Base-by-base conservation (phyloP, 2,329 filamentous ascomycete genomes). In the Dothistroma septosporum region DNA sequence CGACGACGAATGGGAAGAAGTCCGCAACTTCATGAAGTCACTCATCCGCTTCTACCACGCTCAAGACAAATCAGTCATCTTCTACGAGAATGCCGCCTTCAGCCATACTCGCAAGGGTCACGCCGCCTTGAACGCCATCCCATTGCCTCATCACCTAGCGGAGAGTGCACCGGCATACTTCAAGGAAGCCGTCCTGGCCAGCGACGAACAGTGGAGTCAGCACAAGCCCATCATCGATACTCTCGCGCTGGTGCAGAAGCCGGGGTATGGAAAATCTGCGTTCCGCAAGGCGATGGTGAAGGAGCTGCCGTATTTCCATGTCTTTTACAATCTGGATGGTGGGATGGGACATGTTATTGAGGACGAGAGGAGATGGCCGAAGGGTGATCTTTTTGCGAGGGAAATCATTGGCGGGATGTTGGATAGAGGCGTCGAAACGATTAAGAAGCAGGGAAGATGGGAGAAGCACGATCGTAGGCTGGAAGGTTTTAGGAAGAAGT, bases 291-390 rank as follows among this genome's bases (percentile, higher is more conserved):
- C 84, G 21, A 80, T 99, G 62, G 91, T 90, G 12, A 96, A 95
- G 77, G 93, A 99, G 79, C 93, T 95, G 90, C 93, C 95, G 0
- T 99, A 99, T 75, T 99, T 99, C 71, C 94, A 99, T 74, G 93
- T 88, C 21, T 99, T 93, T 92, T 97, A 97, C 73, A 85, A 86
- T 56, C 79, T 99, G 0, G 92, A 99, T 72, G 94, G 94, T 2
- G 94, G 94, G 0, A 77, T 99, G 66, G 94, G 91, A 0, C 94
- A 99, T 74, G 81, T 99, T 9, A 90, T 99, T 0, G 94, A 99
- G 76, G 90, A 99, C 68, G 80, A 86, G 31, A 83, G 86, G 53
- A 81, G 87, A 55, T 99, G 94, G 94, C 95, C 95, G 0, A 85
- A 83, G 69, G 93, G 93, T 0, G 94, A 99, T 75, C 75, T 97